phyloP scores from a whole-genome alignment of 345 rosid species.

The Raphanus sativus region DNA sequence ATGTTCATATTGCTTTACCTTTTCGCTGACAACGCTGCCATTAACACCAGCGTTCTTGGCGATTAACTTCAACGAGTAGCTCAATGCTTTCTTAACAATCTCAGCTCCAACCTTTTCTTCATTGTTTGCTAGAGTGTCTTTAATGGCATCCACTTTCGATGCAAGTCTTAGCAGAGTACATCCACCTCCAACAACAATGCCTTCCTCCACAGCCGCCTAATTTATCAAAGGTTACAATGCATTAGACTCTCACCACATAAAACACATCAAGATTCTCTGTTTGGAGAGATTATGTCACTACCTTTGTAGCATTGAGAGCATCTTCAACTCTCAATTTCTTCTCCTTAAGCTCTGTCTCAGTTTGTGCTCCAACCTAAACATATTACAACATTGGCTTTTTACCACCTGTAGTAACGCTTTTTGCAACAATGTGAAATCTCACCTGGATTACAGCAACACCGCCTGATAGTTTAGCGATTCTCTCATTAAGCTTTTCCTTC shows the following conservation, averaged over 20 bases:
- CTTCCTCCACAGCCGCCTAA: constrained; percentile 76
- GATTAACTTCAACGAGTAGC: constrained; percentile 81
- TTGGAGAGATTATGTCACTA: constrained; percentile 42
- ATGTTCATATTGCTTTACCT: constrained; percentile 40
- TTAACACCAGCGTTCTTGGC: constrained; percentile 93
- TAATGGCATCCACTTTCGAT: constrained; percentile 65
- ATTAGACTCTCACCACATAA: neutral
- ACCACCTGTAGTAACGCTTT: neutral
- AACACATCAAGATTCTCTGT: neutral
- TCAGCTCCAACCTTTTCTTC: constrained; percentile 97
- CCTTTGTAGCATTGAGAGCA: constrained; percentile 95
- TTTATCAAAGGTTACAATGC: neutral
- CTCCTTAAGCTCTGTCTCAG: constrained; percentile 86
- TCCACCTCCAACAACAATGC: constrained; percentile 80
- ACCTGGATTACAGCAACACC: constrained; percentile 80
- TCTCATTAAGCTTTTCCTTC: constrained; percentile 89
- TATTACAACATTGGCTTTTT: neutral
- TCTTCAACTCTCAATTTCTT: constrained; percentile 95
- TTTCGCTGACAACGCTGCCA: constrained; percentile 88
- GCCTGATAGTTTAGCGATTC: constrained; percentile 79
- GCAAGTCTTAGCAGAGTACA: constrained; percentile 71
- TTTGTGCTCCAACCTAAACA: constrained; percentile 71
- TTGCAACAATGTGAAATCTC: constrained; percentile 10
- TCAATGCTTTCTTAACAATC: constrained; percentile 76
- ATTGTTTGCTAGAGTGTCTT: constrained; percentile 63